Base-by-base conservation (phyloP, 331 rosid species). In the Rosa hybrid region DNA sequence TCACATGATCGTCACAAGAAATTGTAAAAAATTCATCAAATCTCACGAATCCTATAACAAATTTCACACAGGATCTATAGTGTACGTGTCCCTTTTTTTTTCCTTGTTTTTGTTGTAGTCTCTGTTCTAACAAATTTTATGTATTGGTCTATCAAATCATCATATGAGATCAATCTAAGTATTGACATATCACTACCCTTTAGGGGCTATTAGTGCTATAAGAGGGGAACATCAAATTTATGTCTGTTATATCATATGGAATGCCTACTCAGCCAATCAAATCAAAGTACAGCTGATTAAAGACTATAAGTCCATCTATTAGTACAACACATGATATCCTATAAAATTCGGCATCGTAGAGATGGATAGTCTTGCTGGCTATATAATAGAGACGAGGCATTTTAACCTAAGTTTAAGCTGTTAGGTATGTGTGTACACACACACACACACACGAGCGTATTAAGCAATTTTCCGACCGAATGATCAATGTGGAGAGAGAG, bases 231-330 rank as follows among this genome's bases (percentile, higher is more conserved):
- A 30, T 63, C 69, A 68, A 39, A 68, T 39, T 44, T 13, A 68
- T 68, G 72, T 41, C 49, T 39, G 72, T 68, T 68, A 68, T 68
- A 68, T 68, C 72, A 68, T 68, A 68, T 68, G 71, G 70, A 64
- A 18, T 30, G 45, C 70, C 70, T 64, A 64, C 70, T 64, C 70
- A 38, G 12, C 39, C 20, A 20, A 13, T 30, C 72, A 49, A 63
- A 76, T 46, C 72, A 45, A n/a, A 50, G 21, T 5, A 34, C 21
- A 74, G 12, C 12, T 38, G 23, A 21, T 14, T 21, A 75, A 65
- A 59, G 69, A 51, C 70, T 20, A 62, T 42, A 45, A 57, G 70
- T 75, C 56, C 57, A 10, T 42, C 54, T 13, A 64, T 42, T n/a
- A 8, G 30, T 57, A 59, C 78, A 23, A n/a, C 57, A 27, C 44